Evolutionary conservation across 768 basidiomycete species (phyloP), one percentile per base, ranked within the genome.

Genomic region (Amanita phalloides): DNA sequence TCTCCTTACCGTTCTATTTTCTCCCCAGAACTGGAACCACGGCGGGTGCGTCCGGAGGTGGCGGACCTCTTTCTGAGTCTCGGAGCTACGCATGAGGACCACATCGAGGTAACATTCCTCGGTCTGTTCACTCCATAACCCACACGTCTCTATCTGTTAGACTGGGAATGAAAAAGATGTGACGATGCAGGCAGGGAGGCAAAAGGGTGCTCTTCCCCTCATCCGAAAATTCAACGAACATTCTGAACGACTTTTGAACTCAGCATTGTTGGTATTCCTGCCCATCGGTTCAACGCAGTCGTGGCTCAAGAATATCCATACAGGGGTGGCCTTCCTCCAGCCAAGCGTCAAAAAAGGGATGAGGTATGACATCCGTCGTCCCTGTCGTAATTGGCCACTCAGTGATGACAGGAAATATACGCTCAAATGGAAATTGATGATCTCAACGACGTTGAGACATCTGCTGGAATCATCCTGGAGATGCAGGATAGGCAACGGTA

Each of bases 171-270:
- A 84, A 57, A 83, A 78, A 63, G 96, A 99, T 59, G 63, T 89
- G 21, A 98, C 96, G 1, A 99, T 98, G 96, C 90, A 90, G 63
- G 82, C 95, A 11, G 96, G 96, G 13, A 78, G 85, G 60, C 88
- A 96, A 64, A 77, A 82, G 46, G 86, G 84, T 33, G 87, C 90
- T 10, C 67, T 99, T 21, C 96, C 96, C 0, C 75, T 98, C 44
- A 98, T 99, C 57, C 78, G 95, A 45, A 89, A 94, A 63, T 98
- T 99, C 69, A 99, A 98, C 60, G 92, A 97, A 61, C 96, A 99
- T 65, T 96, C 92, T 0, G 91, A 95, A 58, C 71, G 92, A 57
- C 70, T 97, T 8, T 70, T 98, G 11, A 84, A 86, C 53, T 82
- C 89, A 39, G 84, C 87, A 4, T 60, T 90, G 88, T 87, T 61